Conservation (phyloP, 257 asterid species). For the Orobanche coerulescens region DNA sequence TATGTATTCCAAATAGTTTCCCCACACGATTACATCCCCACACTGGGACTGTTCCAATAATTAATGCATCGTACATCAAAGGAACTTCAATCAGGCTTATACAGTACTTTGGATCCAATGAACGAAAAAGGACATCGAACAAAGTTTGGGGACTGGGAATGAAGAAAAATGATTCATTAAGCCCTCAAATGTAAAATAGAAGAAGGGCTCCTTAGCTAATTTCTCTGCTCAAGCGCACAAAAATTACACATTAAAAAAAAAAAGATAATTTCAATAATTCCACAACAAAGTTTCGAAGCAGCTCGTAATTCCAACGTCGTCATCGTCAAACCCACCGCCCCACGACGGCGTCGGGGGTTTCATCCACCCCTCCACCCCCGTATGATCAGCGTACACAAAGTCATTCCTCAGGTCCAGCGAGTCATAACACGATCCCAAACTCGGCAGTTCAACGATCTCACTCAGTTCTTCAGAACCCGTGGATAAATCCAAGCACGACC, state of each 20-base stretch:
- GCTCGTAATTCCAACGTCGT: constrained; percentile 21
- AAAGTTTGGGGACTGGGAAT: background rate
- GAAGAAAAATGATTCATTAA: background rate
- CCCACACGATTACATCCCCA: too few relatives aligned
- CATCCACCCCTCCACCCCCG: constrained; percentile 45
- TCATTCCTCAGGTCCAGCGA: constrained; percentile 36
- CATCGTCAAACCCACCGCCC: constrained; percentile 23
- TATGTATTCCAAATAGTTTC: too few relatives aligned
- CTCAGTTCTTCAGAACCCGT: constrained; percentile 47
- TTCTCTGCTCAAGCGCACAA: background rate
- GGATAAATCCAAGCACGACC: constrained; percentile 32
- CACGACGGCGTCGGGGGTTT: constrained; percentile 39
- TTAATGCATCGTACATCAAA: background rate
- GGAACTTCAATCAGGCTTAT: constrained; percentile 13
- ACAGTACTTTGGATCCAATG: constrained; percentile 25
- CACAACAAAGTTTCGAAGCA: constrained; percentile 42
- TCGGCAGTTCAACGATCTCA: constrained; percentile 73
- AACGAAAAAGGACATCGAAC: background rate
- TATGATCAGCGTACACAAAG: constrained; percentile 35
- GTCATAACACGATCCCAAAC: constrained; percentile 37
- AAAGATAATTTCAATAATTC: constrained; percentile 35
- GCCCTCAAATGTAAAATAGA: constrained; percentile 25
- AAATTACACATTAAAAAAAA: constrained; percentile 9
- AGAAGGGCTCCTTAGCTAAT: background rate
- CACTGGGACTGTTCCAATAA: too few relatives aligned